Evolutionary conservation across 129 eudicot species (phyloP).

Genomic region (Rutidosis leptorrhynchoides): DNA sequence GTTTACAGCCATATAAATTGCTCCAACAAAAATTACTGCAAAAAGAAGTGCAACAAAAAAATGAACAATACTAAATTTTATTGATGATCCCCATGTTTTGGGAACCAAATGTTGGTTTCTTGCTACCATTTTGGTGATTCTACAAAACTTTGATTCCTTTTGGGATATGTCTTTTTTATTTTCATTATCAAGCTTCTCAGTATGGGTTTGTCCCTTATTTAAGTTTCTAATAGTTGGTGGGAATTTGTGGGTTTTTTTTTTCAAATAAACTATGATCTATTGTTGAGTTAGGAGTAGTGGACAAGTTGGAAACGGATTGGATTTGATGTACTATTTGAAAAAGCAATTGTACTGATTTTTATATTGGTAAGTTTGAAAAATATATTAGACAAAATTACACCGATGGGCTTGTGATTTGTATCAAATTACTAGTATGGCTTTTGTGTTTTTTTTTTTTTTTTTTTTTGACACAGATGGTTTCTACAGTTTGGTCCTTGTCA

Average conservation of each 20-base stretch:
- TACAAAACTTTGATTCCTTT: constrained; percentile 2
- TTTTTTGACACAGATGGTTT: too few relatives aligned
- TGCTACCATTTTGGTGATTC: constrained; percentile 40
- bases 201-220: constrained; percentile 28
- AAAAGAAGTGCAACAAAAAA: constrained; percentile 48
- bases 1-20: constrained; percentile 50
- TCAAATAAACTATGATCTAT: too few relatives aligned
- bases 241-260: constrained; percentile 28
- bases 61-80: constrained; percentile 57
- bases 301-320: constrained; percentile 32
- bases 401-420: too few relatives aligned
- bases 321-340: too few relatives aligned
- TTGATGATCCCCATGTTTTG: constrained; percentile 44
- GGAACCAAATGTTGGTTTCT: constrained; percentile 41
- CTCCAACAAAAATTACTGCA: constrained; percentile 51
- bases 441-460: too few relatives aligned
- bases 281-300: constrained; percentile 37
- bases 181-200: constrained; percentile 14
- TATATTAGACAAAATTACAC: too few relatives aligned
- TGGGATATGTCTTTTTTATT: not conserved
- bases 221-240: constrained; percentile 41
- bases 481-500: too few relatives aligned
- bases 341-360: too few relatives aligned
- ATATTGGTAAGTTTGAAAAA: too few relatives aligned
- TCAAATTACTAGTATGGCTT: too few relatives aligned